Base-by-base conservation (phyloP, 768 basidiomycete species). In the Xerocomellus intermedius region DNA sequence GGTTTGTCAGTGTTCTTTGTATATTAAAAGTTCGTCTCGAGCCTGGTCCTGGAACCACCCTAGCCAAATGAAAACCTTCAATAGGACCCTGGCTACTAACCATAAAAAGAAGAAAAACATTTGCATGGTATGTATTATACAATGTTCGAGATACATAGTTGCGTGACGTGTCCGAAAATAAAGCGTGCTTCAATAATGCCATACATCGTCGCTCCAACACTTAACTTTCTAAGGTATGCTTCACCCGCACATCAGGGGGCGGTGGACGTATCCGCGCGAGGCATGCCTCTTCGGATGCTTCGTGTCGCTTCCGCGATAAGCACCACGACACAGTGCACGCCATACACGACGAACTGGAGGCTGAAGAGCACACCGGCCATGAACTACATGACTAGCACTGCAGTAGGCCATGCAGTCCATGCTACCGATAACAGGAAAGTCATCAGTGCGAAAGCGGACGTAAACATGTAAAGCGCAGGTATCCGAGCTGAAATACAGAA, bases 401-500 rank as follows among this genome's bases (percentile, higher is more conserved):
- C 86, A 16, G 70, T 66, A 0, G 87, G 85, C 82, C 84, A 88
- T 3, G 81, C 82, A 0, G 73, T 71, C 71, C 79, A 89, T 3
- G 87, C 84, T 8, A 88, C 82, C 24, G 82, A 66, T 8, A 78
- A 73, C 24, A 89, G 68, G 70, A 88, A 89, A 2, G 65, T 58
- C 75, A 85, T 82, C 9, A 90, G 75, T 2, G 83, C 74, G n/a
- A 79, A 42, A 0, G 81, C 75, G 12, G 85, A 81, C 30, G 75
- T 54, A 51, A 86, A 76, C 74, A 84, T 81, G 64, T 83, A 83
- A 8, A 88, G 57, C 0, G 81, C 77, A 0, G 87, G 88, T 13
- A 87, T 71, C 21, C 86, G 79, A 6, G 87, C 76, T 1, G 84
- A 82, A 14, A 90, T 75, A 28, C 83, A 76, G 68, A 90, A 90